Evolutionary conservation across 2,329 filamentous ascomycete genomes (phyloP), one percentile per base, ranked within the genome.

Genomic region (Trichophaea hybrida): DNA sequence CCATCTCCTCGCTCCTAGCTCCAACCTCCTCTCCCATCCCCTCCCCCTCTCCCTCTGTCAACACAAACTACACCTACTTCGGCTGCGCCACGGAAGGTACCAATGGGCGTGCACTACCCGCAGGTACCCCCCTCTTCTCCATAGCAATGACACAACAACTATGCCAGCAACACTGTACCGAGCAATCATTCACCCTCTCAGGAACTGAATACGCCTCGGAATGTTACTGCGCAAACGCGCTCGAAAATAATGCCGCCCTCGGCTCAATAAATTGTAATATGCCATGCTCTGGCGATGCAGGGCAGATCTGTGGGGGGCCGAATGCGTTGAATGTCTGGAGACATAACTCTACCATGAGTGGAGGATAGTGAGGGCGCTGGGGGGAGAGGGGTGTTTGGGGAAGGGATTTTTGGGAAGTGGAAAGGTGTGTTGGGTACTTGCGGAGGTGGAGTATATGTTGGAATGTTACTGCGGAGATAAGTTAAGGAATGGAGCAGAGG

Each of bases 301-400:
- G 75, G 59, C 72, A 80, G 65, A 72, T 75, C 13, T 82, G 79
- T 49, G 79, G 79, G 53, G 79, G 79, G 2, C 75, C 79, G 53
- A 77, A 74, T 6, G 66, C 70, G 12, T 66, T 71, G 6, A 64
- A 59, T 37, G 12, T 65, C 1, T 65, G 24, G 32, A 37, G 15
- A 54, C 24, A 40, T 17, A 35, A 32, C 35, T 43, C 51, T 65
- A 59, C 1, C 69, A 7, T 58, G 69, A 5, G 35, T 59, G 6
- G 65, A 64, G 7, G 51, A 63, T 32, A 57, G 7, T 33, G 63
- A 6, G 62, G 62, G 35, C 63, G 62, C n/a, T 60, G 53, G 2
- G 59, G 53, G 12, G 61, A 62, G n/a, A 59, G 58, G 32, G n/a
- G n/a, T n/a, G 43, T 53, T 1, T 15, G 37, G 8, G 51, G 50